These are phyloP conservation scores for Peniophora sp. DNA, from an alignment of 1,284 basidiomycete genomes.

Conservation along the genomic window DNA sequence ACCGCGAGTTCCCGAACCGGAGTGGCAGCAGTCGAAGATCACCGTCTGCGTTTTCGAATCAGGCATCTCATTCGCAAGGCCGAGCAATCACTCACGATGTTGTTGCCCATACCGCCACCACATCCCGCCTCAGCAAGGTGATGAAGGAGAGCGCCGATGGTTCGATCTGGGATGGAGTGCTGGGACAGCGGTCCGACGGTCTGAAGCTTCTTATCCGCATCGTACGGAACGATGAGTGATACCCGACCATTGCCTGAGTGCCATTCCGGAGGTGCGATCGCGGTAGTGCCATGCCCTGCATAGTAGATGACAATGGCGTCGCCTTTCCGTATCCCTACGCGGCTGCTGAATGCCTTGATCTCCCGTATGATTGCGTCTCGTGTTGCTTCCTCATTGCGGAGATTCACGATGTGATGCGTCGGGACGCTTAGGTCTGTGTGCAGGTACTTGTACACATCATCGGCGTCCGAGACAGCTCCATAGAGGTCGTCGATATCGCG, in stretches of 20 bases:
- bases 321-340: constrained; percentile 16
- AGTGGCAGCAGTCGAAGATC: constrained; percentile 30
- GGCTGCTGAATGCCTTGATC: constrained; percentile 18
- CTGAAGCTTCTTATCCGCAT: background rate
- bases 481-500: background rate
- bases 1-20: constrained; percentile 10
- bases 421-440: background rate
- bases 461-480: background rate
- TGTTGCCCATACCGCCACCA: constrained; percentile 19
- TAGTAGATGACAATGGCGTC: constrained; percentile 28
- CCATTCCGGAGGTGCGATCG: no score
- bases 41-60: constrained; percentile 19
- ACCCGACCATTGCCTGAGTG: background rate
- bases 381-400: background rate
- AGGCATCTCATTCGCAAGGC: background rate
- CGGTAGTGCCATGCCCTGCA: constrained; percentile 24
- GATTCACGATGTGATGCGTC: background rate
- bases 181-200: no score
- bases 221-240: background rate
- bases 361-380: constrained; percentile 14
- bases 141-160: constrained; percentile 19
- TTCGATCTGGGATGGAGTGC: constrained; percentile 25
- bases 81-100: constrained; percentile 20
- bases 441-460: background rate
- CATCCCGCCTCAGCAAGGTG: constrained; percentile 18